phyloP scores from a whole-genome alignment of 2,329 filamentous ascomycete species.

The Pseudocercospora cruenta region DNA sequence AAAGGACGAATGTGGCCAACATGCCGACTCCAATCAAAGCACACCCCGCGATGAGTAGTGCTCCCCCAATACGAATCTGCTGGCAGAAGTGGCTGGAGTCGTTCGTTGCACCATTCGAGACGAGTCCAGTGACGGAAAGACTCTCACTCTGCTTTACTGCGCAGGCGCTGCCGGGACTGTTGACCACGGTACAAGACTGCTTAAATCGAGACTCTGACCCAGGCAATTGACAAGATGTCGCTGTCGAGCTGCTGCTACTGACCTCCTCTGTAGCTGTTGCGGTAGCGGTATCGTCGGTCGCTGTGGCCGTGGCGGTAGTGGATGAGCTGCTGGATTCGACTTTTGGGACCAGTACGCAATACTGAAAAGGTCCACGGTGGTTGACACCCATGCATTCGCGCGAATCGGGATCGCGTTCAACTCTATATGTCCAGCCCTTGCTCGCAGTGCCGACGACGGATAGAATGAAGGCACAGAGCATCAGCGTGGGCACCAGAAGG shows the following conservation, averaged over 20 bases:
- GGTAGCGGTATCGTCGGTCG: no score
- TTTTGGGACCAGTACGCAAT: neutral
- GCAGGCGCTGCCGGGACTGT: no score
- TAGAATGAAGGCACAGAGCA: neutral
- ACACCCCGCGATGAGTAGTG: conserved; percentile 2
- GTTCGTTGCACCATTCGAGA: neutral
- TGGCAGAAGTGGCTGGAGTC: conserved; percentile 6
- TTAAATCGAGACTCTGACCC: no score
- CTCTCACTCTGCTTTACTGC: no score
- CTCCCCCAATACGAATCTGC: conserved; percentile 1
- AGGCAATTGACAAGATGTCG: no score
- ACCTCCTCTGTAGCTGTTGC: no score
- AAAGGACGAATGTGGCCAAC: neutral
- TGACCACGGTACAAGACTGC: no score
- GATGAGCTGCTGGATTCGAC: neutral
- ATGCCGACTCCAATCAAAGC: neutral
- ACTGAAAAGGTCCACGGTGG: neutral
- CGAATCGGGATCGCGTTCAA: neutral
- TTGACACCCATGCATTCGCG: neutral
- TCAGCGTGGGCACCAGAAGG: neutral
- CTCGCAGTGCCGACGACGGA: neutral
- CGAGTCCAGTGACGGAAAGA: no score
- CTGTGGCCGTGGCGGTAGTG: neutral
- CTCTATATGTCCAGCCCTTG: neutral
- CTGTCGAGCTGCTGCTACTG: no score